These are phyloP conservation scores for Fremontodendron californicum DNA, from an alignment of 345 rosid species.

Conservation along the genomic window DNA sequence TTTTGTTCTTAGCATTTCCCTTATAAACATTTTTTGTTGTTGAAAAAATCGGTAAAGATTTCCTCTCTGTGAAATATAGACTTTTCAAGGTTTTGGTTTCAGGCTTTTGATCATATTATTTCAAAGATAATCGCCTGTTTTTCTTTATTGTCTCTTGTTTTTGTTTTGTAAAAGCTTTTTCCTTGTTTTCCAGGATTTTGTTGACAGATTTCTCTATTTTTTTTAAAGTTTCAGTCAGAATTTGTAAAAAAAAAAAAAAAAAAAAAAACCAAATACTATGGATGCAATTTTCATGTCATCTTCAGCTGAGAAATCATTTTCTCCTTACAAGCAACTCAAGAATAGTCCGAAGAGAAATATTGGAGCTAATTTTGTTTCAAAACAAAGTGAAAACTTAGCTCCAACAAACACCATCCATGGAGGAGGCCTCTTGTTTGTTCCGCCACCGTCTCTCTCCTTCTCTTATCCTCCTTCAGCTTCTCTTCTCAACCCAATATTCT, in stretches of 20 bases:
- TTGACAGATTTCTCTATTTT: neutral
- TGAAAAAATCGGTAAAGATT: constrained; percentile 7
- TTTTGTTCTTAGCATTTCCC: neutral
- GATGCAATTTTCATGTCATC: constrained; percentile 41
- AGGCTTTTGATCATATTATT: constrained; percentile 38
- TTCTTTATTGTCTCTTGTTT: neutral
- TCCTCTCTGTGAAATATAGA: neutral
- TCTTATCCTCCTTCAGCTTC: constrained; percentile 27
- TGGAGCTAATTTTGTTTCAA: constrained; percentile 29
- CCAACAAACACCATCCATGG: constrained; percentile 29
- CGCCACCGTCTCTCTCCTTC: constrained; percentile 30
- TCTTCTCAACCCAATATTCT: neutral
- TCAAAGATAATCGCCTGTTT: constrained; percentile 35
- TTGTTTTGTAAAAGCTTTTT: no score
- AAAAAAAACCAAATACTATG: constrained; percentile 17
- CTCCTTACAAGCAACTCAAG: constrained; percentile 38
- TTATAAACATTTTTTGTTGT: neutral
- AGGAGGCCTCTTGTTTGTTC: constrained; percentile 27
- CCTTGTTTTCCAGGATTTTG: neutral
- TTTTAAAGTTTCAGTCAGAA: neutral
- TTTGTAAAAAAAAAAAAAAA: neutral
- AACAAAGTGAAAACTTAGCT: constrained; percentile 37
- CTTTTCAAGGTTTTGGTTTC: neutral
- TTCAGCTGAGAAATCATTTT: constrained; percentile 30
- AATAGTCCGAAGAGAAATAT: constrained; percentile 29